Percentiles rank a stretch among this genome's conserved stretches.
Conservation (phyloP, 1,284 basidiomycete genomes). For the Hemileccinum hortonii region DNA sequence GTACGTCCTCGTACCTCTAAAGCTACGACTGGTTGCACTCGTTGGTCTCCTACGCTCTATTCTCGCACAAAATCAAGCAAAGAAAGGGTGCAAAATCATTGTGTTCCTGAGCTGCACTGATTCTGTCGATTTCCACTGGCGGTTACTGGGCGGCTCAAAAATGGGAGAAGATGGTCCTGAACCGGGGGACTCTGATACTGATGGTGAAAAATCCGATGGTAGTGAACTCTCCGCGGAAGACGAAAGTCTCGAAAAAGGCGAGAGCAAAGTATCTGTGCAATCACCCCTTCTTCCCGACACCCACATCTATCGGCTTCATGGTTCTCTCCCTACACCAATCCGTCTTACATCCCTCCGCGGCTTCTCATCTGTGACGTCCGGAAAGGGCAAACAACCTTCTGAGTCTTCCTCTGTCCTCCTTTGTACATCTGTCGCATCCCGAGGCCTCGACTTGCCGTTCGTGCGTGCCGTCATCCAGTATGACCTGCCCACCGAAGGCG, state of each 20-base stretch:
- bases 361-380: constrained; percentile 60
- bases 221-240: constrained; percentile 27
- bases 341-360: constrained; percentile 81
- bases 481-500: constrained; percentile 96
- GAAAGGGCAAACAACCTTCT: constrained; percentile 34
- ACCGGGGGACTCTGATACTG: constrained; percentile 25
- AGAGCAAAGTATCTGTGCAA: constrained; percentile 50
- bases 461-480: constrained; percentile 95
- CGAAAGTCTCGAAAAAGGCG: constrained; percentile 28
- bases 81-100: constrained; percentile 70
- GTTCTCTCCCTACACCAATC: constrained; percentile 81
- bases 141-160: constrained; percentile 72
- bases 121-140: constrained; percentile 97
- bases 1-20: constrained; percentile 89
- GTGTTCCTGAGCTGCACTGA: constrained; percentile 98
- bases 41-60: constrained; percentile 82
- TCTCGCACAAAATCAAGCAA: constrained; percentile 56
- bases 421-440: constrained; percentile 96
- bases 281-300: constrained; percentile 82
- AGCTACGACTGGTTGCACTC: constrained; percentile 89
- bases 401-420: constrained; percentile 71
- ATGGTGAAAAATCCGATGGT: constrained; percentile 33
- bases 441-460: constrained; percentile 96
- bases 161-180: constrained; percentile 58
- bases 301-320: constrained; percentile 90